Conservation (phyloP, 2,329 filamentous ascomycete species). For the Sclerotinia spermophila region DNA sequence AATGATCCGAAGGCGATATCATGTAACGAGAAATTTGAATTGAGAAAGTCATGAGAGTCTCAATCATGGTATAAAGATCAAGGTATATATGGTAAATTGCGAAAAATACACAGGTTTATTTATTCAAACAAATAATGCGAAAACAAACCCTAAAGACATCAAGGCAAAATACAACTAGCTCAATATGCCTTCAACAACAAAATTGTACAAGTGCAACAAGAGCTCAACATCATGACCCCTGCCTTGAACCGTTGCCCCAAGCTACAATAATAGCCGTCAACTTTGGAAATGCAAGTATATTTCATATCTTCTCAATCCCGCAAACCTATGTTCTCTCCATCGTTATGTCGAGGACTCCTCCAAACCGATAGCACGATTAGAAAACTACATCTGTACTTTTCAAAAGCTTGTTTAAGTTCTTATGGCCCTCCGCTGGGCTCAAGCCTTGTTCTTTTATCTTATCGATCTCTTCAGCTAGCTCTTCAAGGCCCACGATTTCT, state of each 20-base stretch:
- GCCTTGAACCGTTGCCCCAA: neutral
- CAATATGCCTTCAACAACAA: neutral
- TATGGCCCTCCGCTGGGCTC: neutral
- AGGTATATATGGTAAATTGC: neutral
- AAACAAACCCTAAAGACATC: neutral
- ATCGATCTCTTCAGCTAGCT: neutral
- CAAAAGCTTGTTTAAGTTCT: neutral
- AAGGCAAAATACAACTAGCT: neutral
- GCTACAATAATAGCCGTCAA: neutral
- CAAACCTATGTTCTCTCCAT: neutral
- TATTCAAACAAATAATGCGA: neutral
- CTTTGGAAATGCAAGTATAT: neutral
- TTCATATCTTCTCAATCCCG: neutral
- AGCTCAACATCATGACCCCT: neutral
- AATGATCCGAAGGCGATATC: neutral
- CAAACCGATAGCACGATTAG: too few species aligned
- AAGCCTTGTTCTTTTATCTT: neutral
- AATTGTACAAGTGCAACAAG: neutral
- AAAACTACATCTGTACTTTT: neutral
- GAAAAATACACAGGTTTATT: neutral
- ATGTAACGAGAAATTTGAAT: neutral
- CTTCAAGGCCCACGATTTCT: neutral
- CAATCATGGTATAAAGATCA: neutral
- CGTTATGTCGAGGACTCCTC: neutral
- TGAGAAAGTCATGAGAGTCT: neutral